Base-by-base conservation (phyloP, 352 stramenopile genomes). In the Phytophthora sp. region DNA sequence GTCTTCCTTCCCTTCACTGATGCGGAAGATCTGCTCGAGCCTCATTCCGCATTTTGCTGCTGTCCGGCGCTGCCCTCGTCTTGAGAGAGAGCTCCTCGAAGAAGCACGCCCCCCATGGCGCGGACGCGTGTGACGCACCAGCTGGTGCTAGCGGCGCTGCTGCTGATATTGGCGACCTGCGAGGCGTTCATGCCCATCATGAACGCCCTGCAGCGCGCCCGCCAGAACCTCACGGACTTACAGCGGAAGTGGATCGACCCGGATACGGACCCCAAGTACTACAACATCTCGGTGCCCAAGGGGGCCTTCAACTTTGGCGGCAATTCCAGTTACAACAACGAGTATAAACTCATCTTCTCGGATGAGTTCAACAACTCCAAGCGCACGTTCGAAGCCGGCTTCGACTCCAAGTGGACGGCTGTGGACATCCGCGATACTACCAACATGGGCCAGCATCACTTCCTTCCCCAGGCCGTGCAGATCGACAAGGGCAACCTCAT, bases 371-470 rank as follows among this genome's bases (percentile, higher is more conserved):
- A 99, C 69, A 80, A 86, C 73, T 90, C 91, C 13, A 93, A 89
- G 58, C 90, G 97, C 53, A 87, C 71, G 41, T 99, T 99, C 72
- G 79, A 94, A 55, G 88, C 98, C 29, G 97, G 97, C 30, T 89
- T 91, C 54, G 97, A 99, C 78, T 81, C 84, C 30, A 93, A 93
- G 61, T 99, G 97, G 97, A 99, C 96, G 18, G 94, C 97, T 6
- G 76, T 98, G 46, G 79, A 99, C 74, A 96, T 98, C 54, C 96
- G 96, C 63, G 96, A 99, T 62, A 94, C 87, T 56, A 92, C 88
- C 35, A 98, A 98, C 69, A 95, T 96, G 68, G 96, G 95, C 1
- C 90, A 99, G 71, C 96, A 99, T 71, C 98, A 97, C 79, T 99
- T 99, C 72, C 86, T 98, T 52, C 91, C 91, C 20, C 88, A 90